Evolutionary conservation across 768 basidiomycete species (phyloP).

Genomic region (Mycena belliarum): DNA sequence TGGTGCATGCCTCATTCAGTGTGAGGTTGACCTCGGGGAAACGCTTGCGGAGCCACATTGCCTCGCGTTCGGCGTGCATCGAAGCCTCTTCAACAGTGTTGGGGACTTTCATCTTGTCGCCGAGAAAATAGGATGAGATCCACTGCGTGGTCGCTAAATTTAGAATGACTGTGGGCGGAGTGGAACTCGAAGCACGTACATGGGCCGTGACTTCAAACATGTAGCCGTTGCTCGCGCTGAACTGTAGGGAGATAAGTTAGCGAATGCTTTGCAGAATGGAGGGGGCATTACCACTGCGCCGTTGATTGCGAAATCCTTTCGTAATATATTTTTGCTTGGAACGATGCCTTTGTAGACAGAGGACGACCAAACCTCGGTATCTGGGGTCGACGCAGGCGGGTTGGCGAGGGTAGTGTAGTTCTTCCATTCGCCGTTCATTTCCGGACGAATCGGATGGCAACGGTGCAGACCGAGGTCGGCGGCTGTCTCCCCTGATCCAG

Average conservation of each 20-base stretch:
- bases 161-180: neutral
- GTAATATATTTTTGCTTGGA: slow-evolving; percentile 56
- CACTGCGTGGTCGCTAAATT: slow-evolving; percentile 29
- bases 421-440: slow-evolving; percentile 32
- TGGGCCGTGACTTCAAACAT: slow-evolving; percentile 54
- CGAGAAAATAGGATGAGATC: slow-evolving; percentile 64
- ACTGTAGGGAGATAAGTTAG: slow-evolving; percentile 34
- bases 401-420: slow-evolving; percentile 40
- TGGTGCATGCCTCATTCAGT: slow-evolving; percentile 54
- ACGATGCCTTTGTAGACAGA: slow-evolving; percentile 63
- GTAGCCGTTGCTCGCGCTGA: slow-evolving; percentile 56
- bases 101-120: slow-evolving; percentile 55
- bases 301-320: slow-evolving; percentile 62
- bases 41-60: slow-evolving; percentile 55
- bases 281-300: slow-evolving; percentile 51
- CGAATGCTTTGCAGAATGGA: neutral
- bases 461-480: slow-evolving; percentile 53
- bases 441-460: slow-evolving; percentile 27
- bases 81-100: slow-evolving; percentile 46
- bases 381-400: slow-evolving; percentile 39
- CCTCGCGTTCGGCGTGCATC: slow-evolving; percentile 40
- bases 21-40: slow-evolving; percentile 53
- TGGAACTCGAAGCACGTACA: neutral
- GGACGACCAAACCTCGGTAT: slow-evolving; percentile 40
- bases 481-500: slow-evolving; percentile 43